These are phyloP conservation scores for Fraxinus greggii DNA, from an alignment of 305 asterid species.

Conservation along the genomic window DNA sequence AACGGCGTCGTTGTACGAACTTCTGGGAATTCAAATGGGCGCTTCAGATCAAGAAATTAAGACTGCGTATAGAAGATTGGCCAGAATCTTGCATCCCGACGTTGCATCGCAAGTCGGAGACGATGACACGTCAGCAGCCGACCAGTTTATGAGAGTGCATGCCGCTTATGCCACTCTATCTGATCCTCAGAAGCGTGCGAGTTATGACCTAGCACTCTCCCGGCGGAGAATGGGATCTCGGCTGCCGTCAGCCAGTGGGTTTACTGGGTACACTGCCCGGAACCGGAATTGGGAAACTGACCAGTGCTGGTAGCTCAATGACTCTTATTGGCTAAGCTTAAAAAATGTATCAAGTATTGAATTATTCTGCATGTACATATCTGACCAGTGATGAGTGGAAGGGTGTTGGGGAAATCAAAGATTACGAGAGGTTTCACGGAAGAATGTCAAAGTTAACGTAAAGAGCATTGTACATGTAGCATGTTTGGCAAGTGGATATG, in stretches of 20 bases:
- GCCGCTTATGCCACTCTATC: constrained; percentile 81
- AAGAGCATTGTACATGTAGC: no score
- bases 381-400: no score
- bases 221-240: constrained; percentile 21
- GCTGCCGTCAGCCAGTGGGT: constrained; percentile 17
- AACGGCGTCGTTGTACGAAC: constrained; percentile 59
- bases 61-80: constrained; percentile 68
- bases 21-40: constrained; percentile 57
- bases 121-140: neutral
- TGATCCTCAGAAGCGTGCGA: constrained; percentile 74
- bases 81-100: constrained; percentile 80
- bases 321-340: neutral
- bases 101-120: constrained; percentile 30
- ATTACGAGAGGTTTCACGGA: no score
- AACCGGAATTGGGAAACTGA: constrained; percentile 89
- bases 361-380: no score
- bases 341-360: no score
- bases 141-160: constrained; percentile 72
- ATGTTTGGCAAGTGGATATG: no score
- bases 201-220: constrained; percentile 52
- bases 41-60: constrained; percentile 71
- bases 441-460: no score
- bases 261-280: constrained; percentile 29
- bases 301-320: constrained; percentile 73
- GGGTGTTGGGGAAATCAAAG: no score